Evolutionary conservation across 306 rosid genomes (phyloP), one percentile per base, ranked within the genome.

Genomic region (Corylus heterophylla): DNA sequence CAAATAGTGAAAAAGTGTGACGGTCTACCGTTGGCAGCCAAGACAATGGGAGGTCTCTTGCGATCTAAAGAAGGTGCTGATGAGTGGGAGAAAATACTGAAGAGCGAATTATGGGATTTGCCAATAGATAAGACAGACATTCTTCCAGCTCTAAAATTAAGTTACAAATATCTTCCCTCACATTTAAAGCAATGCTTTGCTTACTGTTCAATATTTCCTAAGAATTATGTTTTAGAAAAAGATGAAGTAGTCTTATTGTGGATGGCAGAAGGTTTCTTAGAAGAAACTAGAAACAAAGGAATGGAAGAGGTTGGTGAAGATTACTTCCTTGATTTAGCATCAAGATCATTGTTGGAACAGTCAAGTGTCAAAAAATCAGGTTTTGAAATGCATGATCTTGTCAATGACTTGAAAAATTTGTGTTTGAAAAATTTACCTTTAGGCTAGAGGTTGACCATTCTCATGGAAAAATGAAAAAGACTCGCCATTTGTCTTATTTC

Each of bases 21-120:
- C 2, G 83, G 79, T 10, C 63, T 75, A 0, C 84, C 80, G 4
- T 39, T 81, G 7, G 84, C 80, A 0, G 67, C 76, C 2, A 81
- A 81, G 25, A 55, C 77, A 9, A 45, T 81, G 12, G 85, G 85
- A 22, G 67, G 81, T 48, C n/a, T 81, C n/a, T 29, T 76, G 73
- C 45, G 74, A 6, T 76, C 59, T 35, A 81, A 75, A 75, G 47
- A 7, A 1, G 75, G 59, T 2, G 75, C 42, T 44, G 51, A 58
- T 0, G 76, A 75, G 54, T 75, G 84, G 77, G 63, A 66, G 0
- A 44, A 67, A 29, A 54, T 76, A 4, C 12, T 50, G 71, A 22
- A 49, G 5, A 13, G 54, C 12, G 72, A 75, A 13, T 47, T 81
- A 18, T 81, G 85, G 85, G 72, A 71, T 16, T 20, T 61, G 25